Evolutionary conservation across 1,284 basidiomycete species (phyloP), one percentile per base, ranked within the genome.

Genomic region (Trametes sp.): DNA sequence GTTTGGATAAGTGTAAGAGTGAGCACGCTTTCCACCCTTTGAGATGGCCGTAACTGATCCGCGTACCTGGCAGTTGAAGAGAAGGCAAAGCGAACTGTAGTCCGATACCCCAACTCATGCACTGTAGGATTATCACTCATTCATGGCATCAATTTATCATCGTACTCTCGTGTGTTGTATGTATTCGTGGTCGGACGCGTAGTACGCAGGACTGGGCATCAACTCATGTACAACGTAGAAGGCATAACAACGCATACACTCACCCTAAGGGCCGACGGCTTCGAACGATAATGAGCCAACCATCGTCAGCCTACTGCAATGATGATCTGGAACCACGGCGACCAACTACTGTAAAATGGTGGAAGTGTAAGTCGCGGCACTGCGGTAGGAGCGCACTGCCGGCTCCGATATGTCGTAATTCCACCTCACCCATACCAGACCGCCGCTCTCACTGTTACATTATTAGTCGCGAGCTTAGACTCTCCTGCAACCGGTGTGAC

Each of bases 51-150:
- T 41, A 61, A 64, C 66, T 65, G 57, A 66, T 44, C 0, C 35
- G 24, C 28, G 49, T 23, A 9, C n/a, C n/a, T 24, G 67, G 65
- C 65, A 65, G 55, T 54, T 61, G 49, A 57, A 55, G 42, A 59
- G 58, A 38, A 63, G 60, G 49, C 61, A 57, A 52, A 59, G 59
- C 64, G 62, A 68, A 70, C 55, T 66, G 57, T 66, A 67, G 63
- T 64, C 58, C 38, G 56, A 69, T 68, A 73, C 70, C 71, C 69
- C 66, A 65, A 69, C 58, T 64, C 69, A 73, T 64, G 63, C 72
- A 70, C 58, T 70, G 70, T 72, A 73, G 57, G 62, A 67, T 60
- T 69, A 69, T 57, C 62, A 62, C 50, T 62, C 64, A 65, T 61
- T 54, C 60, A 52, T 53, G 33, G 49, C 33, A 60, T 31, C 59